Evolutionary conservation across 2,329 filamentous ascomycete species (phyloP), one percentile per base, ranked within the genome.

Genomic region (Venturia aucupariae): DNA sequence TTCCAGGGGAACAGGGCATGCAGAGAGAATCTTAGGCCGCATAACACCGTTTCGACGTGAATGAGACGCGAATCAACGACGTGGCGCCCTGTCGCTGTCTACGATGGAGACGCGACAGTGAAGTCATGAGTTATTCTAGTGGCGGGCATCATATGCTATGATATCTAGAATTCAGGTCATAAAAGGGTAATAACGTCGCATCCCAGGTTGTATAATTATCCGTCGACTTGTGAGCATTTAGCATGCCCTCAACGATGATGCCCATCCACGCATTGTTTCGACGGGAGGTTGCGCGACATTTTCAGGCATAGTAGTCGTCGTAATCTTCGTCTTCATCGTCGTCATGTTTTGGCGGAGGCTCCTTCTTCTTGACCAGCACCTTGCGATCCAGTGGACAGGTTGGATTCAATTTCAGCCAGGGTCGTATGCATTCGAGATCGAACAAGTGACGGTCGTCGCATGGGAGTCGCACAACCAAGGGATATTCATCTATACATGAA

Each of bases 361-460:
- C 70, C 62, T 73, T 79, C 74, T 74, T 79, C 75, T 85, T 84
- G 22, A 82, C 75, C 65, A 87, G 76, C 71, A 83, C 81, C 70
- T 81, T 79, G 61, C 85, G 78, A 71, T 87, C 84, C 60, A 87
- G 76, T 22, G 85, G 85, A 74, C 85, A 88, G 24, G 84, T 87
- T 10, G 83, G 82, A 67, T 86, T 83, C 64, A 87, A 75, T 68
- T 86, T 81, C 67, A 88, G 73, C 85, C 85, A 88, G 0, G 85
- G 85, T 65, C 80, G 75, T 66, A 88, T 84, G 72, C 85, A 88
- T 69, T 87, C 85, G 32, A 87, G 72, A 73, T 88, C 85, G 72
- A 87, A 87, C 24, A 84, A 70, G 71, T 88, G 85, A 44, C 81
- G 81, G 19, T 81, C 77, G 71, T 87, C 83, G 68, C 85, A 88